These are phyloP conservation scores for Oryza brachyantha DNA, from an alignment of 176 grass and related monocot species.

Conservation along the genomic window DNA sequence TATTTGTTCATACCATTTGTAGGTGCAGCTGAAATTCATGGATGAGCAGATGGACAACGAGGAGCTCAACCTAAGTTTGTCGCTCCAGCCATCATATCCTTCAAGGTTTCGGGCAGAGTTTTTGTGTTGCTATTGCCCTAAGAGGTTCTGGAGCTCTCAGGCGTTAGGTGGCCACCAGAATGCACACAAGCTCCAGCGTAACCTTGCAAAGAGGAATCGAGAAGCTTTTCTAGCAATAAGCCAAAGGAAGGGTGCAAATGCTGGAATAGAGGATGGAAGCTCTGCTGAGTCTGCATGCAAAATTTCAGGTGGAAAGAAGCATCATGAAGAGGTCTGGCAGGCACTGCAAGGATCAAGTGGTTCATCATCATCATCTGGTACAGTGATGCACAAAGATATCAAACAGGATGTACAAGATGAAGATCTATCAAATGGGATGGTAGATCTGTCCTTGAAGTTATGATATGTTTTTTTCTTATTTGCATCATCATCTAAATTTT, in stretches of 20 bases:
- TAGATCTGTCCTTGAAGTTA: constrained; percentile 23
- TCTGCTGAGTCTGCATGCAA: neutral
- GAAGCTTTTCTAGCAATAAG: neutral
- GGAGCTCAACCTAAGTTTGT: constrained; percentile 9
- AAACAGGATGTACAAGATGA: neutral
- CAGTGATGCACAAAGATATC: constrained; percentile 4
- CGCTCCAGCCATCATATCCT: neutral
- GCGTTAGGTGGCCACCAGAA: constrained; percentile 35
- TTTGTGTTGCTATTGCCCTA: constrained; percentile 23
- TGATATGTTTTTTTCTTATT: neutral
- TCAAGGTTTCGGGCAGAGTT: neutral
- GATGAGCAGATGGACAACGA: constrained; percentile 4
- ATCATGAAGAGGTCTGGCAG: neutral
- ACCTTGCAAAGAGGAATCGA: constrained; percentile 25
- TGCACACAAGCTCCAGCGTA: constrained; percentile 25
- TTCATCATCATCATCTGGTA: constrained; percentile 28
- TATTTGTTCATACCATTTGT: constrained; percentile 11
- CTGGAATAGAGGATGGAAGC: constrained; percentile 3
- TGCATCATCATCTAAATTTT: constrained; percentile 3
- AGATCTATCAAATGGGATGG: neutral
- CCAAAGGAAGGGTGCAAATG: constrained; percentile 5
- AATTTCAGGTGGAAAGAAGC: constrained; percentile 19
- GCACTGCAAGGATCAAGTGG: constrained; percentile 13
- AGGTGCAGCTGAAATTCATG: constrained; percentile 18
- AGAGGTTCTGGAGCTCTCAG: constrained; percentile 27